Percentiles rank a stretch among this genome's conserved stretches.
phyloP scores from a whole-genome alignment of 805 yeast species.

The Priceomyces melissophilus region DNA sequence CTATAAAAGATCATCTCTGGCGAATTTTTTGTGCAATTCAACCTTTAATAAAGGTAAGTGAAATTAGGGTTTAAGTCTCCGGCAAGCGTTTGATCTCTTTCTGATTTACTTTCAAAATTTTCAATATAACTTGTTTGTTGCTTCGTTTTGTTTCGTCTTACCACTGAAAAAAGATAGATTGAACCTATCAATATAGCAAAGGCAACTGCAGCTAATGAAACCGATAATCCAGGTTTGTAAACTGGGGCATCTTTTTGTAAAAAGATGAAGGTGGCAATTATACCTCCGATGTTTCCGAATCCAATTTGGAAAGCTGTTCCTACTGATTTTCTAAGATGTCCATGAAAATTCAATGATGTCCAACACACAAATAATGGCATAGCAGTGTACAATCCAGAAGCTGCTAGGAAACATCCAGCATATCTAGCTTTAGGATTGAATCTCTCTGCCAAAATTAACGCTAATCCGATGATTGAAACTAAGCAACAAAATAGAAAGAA shows the following conservation, averaged over 20 bases:
- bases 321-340: conserved; percentile 58
- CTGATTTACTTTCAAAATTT: conserved; percentile 22
- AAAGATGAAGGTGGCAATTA: conserved; percentile 58
- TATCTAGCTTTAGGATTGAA: conserved; percentile 43
- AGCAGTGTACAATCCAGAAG: conserved; percentile 56
- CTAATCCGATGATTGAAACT: conserved; percentile 50
- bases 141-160: conserved; percentile 22
- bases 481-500: conserved; percentile 29
- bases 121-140: conserved; percentile 22
- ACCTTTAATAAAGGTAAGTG: conserved; percentile 30
- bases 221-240: conserved; percentile 52
- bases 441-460: conserved; percentile 48
- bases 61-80: conserved; percentile 40
- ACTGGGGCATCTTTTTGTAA: conserved; percentile 55
- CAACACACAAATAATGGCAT: conserved; percentile 74
- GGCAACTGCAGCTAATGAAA: conserved; percentile 47
- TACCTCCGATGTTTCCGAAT: conserved; percentile 73
- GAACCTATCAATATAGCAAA: conserved; percentile 36
- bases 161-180: conserved; percentile 29
- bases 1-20: too few relatives aligned
- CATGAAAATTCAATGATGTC: conserved; percentile 59
- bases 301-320: conserved; percentile 64
- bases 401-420: conserved; percentile 61
- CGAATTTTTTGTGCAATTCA: not conserved
- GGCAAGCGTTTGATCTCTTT: conserved; percentile 28